These are phyloP conservation scores for Colletotrichum phormii DNA, from an alignment of 2,329 filamentous ascomycete species.

Conservation along the genomic window DNA sequence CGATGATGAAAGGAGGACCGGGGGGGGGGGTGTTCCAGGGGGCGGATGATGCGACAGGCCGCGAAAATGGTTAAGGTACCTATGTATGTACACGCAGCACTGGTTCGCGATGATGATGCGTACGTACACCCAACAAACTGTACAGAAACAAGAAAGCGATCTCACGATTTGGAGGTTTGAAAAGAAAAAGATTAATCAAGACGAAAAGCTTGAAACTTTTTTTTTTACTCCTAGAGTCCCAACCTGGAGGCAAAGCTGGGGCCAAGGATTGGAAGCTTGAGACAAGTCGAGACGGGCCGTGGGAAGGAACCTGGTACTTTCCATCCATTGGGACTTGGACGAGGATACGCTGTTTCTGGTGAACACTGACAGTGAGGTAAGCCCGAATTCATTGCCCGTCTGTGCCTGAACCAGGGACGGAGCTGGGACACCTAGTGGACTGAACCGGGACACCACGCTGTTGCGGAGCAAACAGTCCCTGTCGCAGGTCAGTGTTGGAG, in stretches of 20 bases:
- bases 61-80: not conserved
- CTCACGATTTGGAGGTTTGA: not conserved
- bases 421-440: not conserved
- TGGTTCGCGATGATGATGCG: not conserved
- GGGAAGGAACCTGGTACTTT: not conserved
- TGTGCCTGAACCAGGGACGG: conserved; percentile 15
- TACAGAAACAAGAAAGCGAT: not conserved
- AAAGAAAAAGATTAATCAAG: not conserved
- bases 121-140: not conserved
- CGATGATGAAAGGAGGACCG: not conserved
- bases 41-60: conserved; percentile 6
- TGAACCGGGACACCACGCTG: conserved; percentile 22
- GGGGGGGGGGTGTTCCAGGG: not conserved
- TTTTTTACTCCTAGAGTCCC: not conserved
- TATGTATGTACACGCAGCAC: conserved; percentile 6
- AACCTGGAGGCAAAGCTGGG: conserved; percentile 15
- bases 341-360: too few relatives aligned
- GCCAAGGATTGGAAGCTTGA: conserved; percentile 24
- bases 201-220: conserved; percentile 3
- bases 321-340: too few relatives aligned
- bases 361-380: not conserved
- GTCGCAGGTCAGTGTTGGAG: conserved; percentile 18
- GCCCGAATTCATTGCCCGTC: conserved; percentile 7
- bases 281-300: conserved; percentile 23
- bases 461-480: conserved; percentile 30